Conservation (phyloP, 2,329 filamentous ascomycete genomes). For the Proliferodiscus dingleyae region DNA sequence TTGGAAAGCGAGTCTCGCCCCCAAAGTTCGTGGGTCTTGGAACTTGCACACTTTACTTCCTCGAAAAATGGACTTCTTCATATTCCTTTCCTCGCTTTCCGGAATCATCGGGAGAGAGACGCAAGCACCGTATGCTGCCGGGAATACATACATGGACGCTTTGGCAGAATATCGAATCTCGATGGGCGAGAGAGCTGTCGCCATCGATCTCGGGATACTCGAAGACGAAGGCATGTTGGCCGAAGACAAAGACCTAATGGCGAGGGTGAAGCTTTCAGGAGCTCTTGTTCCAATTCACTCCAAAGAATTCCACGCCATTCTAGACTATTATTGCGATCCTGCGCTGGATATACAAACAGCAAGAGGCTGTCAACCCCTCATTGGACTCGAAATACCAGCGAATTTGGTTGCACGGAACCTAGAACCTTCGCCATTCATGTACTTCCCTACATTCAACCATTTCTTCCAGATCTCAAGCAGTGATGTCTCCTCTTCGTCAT, state of each 20-base stretch:
- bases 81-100: constrained; percentile 33
- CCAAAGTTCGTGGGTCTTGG: constrained; percentile 29
- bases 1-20: constrained; percentile 30
- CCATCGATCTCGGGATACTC: constrained; percentile 9
- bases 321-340: constrained; percentile 20
- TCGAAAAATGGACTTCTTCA: constrained; percentile 35
- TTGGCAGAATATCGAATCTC: constrained; percentile 6
- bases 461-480: constrained; percentile 6
- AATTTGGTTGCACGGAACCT: constrained; percentile 15
- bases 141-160: constrained; percentile 25
- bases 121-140: constrained; percentile 17
- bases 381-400: constrained; percentile 19
- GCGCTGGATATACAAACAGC: constrained; percentile 24
- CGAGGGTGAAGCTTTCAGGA: constrained; percentile 1
- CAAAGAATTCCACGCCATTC: constrained; percentile 18
- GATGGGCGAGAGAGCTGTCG: constrained; percentile 6
- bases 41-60: constrained; percentile 15
- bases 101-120: constrained; percentile 11
- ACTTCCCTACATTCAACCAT: constrained; percentile 14
- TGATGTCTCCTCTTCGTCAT: too few relatives aligned
- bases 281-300: constrained; percentile 4
- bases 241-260: constrained; percentile 28
- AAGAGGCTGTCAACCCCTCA: constrained; percentile 25
- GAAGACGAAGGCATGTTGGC: constrained; percentile 5
- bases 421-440: constrained; percentile 15